These are phyloP conservation scores for Angophora floribunda DNA, from an alignment of 345 rosid species.

Conservation along the genomic window DNA sequence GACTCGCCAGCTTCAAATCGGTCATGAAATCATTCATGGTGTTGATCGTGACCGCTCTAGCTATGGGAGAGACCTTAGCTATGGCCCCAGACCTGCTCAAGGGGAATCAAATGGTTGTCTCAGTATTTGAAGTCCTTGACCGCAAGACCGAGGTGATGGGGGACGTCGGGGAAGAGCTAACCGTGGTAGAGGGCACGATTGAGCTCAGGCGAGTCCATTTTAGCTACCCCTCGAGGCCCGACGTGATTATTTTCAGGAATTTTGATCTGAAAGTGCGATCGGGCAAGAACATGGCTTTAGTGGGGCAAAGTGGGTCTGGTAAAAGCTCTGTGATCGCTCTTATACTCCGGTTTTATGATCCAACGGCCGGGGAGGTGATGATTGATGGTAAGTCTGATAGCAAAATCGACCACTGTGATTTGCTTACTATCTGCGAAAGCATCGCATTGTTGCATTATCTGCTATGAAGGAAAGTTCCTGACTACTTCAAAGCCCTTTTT, in stretches of 20 bases:
- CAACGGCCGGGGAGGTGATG: conserved; percentile 70
- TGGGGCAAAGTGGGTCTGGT: conserved; percentile 97
- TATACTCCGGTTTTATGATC: conserved; percentile 87
- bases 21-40: conserved; percentile 96
- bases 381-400: conserved; percentile 56
- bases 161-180: conserved; percentile 59
- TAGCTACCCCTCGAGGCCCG: conserved; percentile 85
- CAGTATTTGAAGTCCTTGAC: conserved; percentile 77
- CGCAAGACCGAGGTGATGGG: conserved; percentile 56
- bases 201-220: conserved; percentile 66
- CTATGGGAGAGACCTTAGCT: conserved; percentile 95
- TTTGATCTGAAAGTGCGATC: conserved; percentile 55
- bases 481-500: background rate
- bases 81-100: conserved; percentile 81
- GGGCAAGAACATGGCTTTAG: conserved; percentile 85
- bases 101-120: conserved; percentile 96
- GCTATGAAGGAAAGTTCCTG: background rate
- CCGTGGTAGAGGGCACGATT: conserved; percentile 57
- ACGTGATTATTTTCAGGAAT: conserved; percentile 62
- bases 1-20: conserved; percentile 61
- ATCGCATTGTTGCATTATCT: background rate
- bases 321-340: conserved; percentile 88
- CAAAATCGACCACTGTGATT: background rate
- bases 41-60: conserved; percentile 87
- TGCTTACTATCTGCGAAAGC: background rate